Conservation (phyloP, 805 yeast genomes). For the Yamadazyma philogaea region DNA sequence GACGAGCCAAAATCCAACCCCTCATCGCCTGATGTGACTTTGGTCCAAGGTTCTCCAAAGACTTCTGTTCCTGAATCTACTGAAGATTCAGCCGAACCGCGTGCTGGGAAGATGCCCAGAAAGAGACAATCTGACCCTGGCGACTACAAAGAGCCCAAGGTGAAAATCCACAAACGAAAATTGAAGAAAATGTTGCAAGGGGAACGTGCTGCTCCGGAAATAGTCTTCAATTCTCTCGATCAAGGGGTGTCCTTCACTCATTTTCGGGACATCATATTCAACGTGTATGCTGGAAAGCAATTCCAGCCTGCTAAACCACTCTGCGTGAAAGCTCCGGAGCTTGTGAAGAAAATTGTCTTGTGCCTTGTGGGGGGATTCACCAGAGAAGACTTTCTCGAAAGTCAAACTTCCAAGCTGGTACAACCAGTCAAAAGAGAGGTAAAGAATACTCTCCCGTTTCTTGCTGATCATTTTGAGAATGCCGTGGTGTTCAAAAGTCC, state of each 20-base stretch:
- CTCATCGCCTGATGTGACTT: no score
- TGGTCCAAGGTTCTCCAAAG: background rate
- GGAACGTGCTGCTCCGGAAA: background rate
- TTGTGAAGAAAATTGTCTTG: conserved; percentile 5
- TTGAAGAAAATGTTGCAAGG: conserved; percentile 5
- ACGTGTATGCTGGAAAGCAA: background rate
- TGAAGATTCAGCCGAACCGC: no score
- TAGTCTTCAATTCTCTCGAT: background rate
- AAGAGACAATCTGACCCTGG: conserved; percentile 3
- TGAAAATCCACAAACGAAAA: conserved; percentile 11
- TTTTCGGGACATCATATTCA: background rate
- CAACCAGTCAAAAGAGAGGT: background rate
- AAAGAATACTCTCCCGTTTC: conserved; percentile 24
- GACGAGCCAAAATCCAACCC: conserved; percentile 1
- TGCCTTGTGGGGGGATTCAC: conserved; percentile 60
- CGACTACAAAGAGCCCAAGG: background rate
- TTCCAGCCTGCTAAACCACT: background rate
- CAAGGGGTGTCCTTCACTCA: background rate
- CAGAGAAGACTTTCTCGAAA: conserved; percentile 6
- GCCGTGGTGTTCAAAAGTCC: conserved; percentile 58
- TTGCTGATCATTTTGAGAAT: conserved; percentile 38
- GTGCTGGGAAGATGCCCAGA: conserved; percentile 2
- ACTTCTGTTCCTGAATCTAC: background rate
- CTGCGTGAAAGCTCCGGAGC: background rate
- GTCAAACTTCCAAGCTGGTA: background rate